These are phyloP conservation scores for Candida lessepsii DNA, from an alignment of 805 yeast species.

Conservation along the genomic window DNA sequence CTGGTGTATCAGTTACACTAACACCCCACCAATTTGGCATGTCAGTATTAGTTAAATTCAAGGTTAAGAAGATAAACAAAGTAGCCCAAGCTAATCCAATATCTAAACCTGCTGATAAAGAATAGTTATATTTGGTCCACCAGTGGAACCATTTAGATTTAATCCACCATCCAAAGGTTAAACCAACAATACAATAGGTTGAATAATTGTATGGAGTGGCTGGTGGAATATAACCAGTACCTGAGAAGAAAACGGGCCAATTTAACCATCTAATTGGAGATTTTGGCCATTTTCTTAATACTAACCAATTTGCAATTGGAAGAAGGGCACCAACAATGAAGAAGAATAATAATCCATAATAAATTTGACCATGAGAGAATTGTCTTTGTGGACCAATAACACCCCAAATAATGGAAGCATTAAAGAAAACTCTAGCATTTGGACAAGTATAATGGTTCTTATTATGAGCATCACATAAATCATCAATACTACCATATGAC, in stretches of 20 bases:
- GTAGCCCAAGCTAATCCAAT: conserved; percentile 43
- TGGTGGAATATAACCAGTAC: conserved; percentile 67
- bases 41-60: conserved; percentile 17
- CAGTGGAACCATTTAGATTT: conserved; percentile 42
- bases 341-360: conserved; percentile 36
- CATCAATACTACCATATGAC: conserved; percentile 35
- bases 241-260: conserved; percentile 38
- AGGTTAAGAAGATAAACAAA: conserved; percentile 37
- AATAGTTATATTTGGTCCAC: conserved; percentile 41
- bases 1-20: conserved; percentile 38
- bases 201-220: conserved; percentile 69
- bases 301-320: conserved; percentile 38
- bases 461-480: conserved; percentile 33
- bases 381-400: conserved; percentile 26
- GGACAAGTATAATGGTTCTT: conserved; percentile 39
- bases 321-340: conserved; percentile 37
- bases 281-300: conserved; percentile 44
- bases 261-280: conserved; percentile 16
- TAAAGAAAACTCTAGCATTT: conserved; percentile 40
- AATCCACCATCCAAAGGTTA: conserved; percentile 35
- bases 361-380: conserved; percentile 17
- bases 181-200: conserved; percentile 44
- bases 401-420: conserved; percentile 46
- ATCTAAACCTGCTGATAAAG: conserved; percentile 46
- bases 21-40: conserved; percentile 69